Evolutionary conservation across 345 rosid species (phyloP), one percentile per base, ranked within the genome.

Genomic region (Dovyalis caffra): DNA sequence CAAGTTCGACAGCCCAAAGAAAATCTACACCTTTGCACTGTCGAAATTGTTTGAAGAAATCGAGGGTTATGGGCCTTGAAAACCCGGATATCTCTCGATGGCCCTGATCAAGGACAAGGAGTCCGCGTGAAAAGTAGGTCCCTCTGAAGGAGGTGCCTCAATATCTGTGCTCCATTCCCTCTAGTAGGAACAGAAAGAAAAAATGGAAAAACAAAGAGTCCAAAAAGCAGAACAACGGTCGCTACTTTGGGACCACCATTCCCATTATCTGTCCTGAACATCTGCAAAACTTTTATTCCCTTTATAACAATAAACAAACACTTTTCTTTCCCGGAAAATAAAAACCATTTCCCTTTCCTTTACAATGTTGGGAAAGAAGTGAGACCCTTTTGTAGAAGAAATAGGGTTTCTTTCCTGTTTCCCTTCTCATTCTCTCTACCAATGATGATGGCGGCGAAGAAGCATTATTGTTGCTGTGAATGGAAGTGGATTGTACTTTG

Each of bases 211-310:
- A 18, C 21, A 20, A 35, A 49, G n/a, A 5, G n/a, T 5, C n/a
- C 56, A 18, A 4, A 49, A 49, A 20, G 56, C 56, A 49, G 8
- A 20, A 12, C 64, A 82, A 66, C 85, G 85, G 87, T 83, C 76
- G 35, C 66, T 53, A 8, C 61, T n/a, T 43, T 0, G 89, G 89
- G 89, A 69, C 87, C 88, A 81, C 86, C 68, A 35, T 3, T 62
- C 0, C 62, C 31, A 51, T 72, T 60, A 61, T 70, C 69, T 82
- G 80, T 74, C 85, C 81, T 32, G 12, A 35, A 68, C 75, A 76
- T 70, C 82, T 72, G 84, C 74, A 63, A 26, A 64, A 18, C 72
- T 31, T 68, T 58, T 10, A 18, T 51, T 64, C 61, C 74, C 51
- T 35, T 56, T 9, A 10, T 56, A 56, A 43, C 47, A 56, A 23